Conservation (phyloP, 306 rosid genomes). For the Amphicarpaea edgeworthii region DNA sequence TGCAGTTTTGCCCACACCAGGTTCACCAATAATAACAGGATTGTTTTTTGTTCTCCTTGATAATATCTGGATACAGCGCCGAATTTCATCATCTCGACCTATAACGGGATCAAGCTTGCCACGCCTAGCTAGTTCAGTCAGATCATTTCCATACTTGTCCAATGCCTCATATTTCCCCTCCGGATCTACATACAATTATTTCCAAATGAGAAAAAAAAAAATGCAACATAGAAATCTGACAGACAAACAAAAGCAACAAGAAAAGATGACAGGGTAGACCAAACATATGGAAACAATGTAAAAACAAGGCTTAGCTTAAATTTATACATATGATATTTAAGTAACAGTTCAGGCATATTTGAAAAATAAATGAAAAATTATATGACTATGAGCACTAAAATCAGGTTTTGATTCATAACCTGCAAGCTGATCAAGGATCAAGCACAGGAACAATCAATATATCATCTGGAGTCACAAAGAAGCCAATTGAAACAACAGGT, state of each 20-base stretch:
- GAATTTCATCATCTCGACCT: slow-evolving; percentile 96
- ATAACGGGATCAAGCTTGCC: slow-evolving; percentile 99
- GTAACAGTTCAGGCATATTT: slow-evolving; percentile 6
- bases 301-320: neutral
- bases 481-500: slow-evolving; percentile 28
- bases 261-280: slow-evolving; percentile 3
- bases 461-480: neutral
- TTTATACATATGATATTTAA: slow-evolving; percentile 5
- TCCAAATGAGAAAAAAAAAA: slow-evolving; percentile 20
- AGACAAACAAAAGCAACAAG: slow-evolving; percentile 26
- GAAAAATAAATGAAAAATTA: neutral
- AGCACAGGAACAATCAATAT: too few relatives aligned
- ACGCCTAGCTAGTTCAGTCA: slow-evolving; percentile 95
- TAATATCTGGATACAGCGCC: slow-evolving; percentile 91
- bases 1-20: slow-evolving; percentile 99
- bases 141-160: slow-evolving; percentile 87
- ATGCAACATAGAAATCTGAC: neutral
- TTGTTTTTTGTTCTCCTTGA: slow-evolving; percentile 96
- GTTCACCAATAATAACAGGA: slow-evolving; percentile 98
- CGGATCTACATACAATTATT: slow-evolving; percentile 65
- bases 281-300: slow-evolving; percentile 10
- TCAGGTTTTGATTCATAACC: slow-evolving; percentile 20
- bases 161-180: slow-evolving; percentile 94
- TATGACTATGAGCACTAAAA: slow-evolving; percentile 14
- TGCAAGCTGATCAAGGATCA: slow-evolving; percentile 24